Conservation (phyloP, 192 early-diverging fungal species). For the Thoreauomyces humboldtii region DNA sequence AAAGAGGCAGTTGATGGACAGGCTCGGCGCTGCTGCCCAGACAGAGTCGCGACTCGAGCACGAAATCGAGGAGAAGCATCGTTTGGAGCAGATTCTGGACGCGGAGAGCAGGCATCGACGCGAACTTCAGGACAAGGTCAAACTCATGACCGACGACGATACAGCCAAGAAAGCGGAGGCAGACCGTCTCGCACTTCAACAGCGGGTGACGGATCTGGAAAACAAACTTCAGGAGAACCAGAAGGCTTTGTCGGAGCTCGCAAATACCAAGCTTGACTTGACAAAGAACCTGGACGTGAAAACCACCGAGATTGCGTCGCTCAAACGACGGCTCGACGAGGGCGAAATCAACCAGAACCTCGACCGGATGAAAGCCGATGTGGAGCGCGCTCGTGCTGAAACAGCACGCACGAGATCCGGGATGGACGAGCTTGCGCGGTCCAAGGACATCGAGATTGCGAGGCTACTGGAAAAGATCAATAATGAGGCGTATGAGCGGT, state of each 20-base stretch:
- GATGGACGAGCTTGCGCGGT: too few relatives aligned
- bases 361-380: neutral
- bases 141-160: neutral
- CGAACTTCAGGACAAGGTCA: too few relatives aligned
- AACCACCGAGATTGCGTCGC: conserved; percentile 2
- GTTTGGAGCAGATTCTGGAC: conserved; percentile 10
- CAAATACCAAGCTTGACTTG: conserved; percentile 12
- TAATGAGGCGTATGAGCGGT: neutral
- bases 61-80: conserved; percentile 6
- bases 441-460: conserved; percentile 14
- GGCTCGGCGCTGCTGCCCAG: neutral
- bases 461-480: neutral
- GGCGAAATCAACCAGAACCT: neutral
- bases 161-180: neutral
- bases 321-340: conserved; percentile 17
- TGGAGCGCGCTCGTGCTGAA: too few relatives aligned
- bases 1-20: conserved; percentile 8
- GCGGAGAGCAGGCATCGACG: conserved; percentile 14
- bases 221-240: conserved; percentile 1
- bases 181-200: neutral
- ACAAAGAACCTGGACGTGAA: conserved; percentile 1
- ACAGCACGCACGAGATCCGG: too few relatives aligned
- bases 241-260: conserved; percentile 13
- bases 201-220: conserved; percentile 3
- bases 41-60: conserved; percentile 12